Conservation (phyloP, 2,329 filamentous ascomycete species). For the Cylindrodendrum hubeiense region DNA sequence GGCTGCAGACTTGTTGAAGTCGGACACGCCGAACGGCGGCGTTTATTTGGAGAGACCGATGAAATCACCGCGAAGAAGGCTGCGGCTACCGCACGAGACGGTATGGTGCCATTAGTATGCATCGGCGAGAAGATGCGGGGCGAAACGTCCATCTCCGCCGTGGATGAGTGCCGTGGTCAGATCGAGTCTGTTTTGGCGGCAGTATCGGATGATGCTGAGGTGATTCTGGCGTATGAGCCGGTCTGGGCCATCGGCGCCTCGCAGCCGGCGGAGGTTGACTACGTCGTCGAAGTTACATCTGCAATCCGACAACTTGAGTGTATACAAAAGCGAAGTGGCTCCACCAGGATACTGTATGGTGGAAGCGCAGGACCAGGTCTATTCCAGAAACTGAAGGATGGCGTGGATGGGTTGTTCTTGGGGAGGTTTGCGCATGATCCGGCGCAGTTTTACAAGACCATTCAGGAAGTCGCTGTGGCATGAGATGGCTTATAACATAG, state of each 20-base stretch:
- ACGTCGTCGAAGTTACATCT: conserved; percentile 78
- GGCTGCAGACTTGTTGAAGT: conserved; percentile 82
- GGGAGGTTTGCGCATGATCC: conserved; percentile 86
- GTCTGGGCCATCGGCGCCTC: conserved; percentile 89
- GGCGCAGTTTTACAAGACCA: conserved; percentile 77
- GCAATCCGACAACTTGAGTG: conserved; percentile 69
- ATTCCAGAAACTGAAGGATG: conserved; percentile 74
- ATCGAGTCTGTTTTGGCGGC: conserved; percentile 72
- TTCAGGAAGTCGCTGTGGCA: conserved; percentile 74
- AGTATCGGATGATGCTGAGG: conserved; percentile 72
- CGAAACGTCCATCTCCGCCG: conserved; percentile 66
- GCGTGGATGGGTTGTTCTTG: conserved; percentile 84
- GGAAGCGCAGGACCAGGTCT: conserved; percentile 86
- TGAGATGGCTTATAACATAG: conserved; percentile 28
- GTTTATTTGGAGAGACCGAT: conserved; percentile 82
- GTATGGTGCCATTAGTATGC: conserved; percentile 83
- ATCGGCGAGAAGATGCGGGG: conserved; percentile 75
- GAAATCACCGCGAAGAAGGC: conserved; percentile 76
- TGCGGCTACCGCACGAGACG: conserved; percentile 73
- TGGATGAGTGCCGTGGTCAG: conserved; percentile 75
- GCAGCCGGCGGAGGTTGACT: conserved; percentile 77
- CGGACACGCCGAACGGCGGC: conserved; percentile 83
- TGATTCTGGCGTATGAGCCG: conserved; percentile 87
- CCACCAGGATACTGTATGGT: conserved; percentile 81
- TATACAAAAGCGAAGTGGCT: conserved; percentile 63